Conservation (phyloP, 148 eudicot species). For the Rhododendron molle region DNA sequence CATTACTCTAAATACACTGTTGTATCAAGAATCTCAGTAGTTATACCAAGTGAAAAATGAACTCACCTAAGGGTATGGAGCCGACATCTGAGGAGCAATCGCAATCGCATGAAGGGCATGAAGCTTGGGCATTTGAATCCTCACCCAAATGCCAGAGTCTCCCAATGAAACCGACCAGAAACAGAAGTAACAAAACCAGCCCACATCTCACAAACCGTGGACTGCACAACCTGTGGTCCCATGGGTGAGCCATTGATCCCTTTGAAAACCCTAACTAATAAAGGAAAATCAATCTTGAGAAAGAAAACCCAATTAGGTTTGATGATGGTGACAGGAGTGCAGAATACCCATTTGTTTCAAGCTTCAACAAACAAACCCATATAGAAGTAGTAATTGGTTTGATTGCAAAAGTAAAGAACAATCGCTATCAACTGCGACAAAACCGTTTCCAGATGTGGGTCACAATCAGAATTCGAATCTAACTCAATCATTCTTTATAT, state of each 20-base stretch:
- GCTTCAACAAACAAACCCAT: too few relatives aligned
- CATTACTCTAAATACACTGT: neutral
- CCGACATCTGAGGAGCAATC: neutral
- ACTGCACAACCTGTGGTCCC: neutral
- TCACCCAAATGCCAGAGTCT: neutral
- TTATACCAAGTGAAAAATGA: neutral
- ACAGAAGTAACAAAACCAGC: neutral
- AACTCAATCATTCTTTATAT: neutral
- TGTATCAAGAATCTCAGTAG: neutral
- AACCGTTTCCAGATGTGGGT: neutral
- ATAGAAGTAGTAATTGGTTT: neutral
- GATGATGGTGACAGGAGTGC: neutral
- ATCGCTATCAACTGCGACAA: neutral
- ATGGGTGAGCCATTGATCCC: neutral
- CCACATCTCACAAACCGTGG: neutral
- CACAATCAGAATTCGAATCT: neutral
- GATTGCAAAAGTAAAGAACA: neutral
- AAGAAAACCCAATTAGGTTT: neutral
- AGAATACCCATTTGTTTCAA: neutral
- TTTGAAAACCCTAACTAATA: neutral
- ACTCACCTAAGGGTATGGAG: neutral
- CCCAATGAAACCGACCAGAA: neutral
- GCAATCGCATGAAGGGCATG: neutral
- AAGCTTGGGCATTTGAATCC: neutral
- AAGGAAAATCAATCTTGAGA: neutral